Base-by-base conservation (phyloP, 768 basidiomycete genomes). In the Trametes coccinea region DNA sequence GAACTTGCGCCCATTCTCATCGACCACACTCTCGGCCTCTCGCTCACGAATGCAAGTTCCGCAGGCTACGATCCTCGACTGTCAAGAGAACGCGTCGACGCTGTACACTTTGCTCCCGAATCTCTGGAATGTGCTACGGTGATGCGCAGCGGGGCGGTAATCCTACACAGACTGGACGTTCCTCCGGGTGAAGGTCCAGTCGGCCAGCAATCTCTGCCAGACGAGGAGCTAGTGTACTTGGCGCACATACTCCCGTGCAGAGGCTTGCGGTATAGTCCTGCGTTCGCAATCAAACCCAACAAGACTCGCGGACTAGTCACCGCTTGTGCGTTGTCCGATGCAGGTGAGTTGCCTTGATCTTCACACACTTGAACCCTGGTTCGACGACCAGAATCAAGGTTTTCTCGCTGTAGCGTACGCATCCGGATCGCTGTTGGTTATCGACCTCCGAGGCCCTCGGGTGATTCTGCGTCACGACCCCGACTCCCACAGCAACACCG, bases 381-480 rank as follows among this genome's bases (percentile, higher is more conserved):
- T 22, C 1, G 22, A 22, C 22, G 22, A 22, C 22, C 22, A 22
- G 22, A 22, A 13, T 33, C 46, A 62, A 93, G 92, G 91, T 4
- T 93, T 95, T 72, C 72, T 93, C 46, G 91, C 93, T 2, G 79
- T 87, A 2, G 85, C 88, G 3, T 92, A 89, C 70, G 69, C 73
- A 5, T 81, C 83, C 50, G 86, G 84, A 1, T 76, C 81, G 2
- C 58, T 95, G 22, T 74, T 82, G 37, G 75, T 94, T 34, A 71
- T 94, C 16, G 89, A 95, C 68, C 79, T 93, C 80, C 81, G 91
- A 27, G 88, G 84, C 1, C 92, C 92, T 0, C 80, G 80, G 11
- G 75, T 93, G 10, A 80, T 93, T 10, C 74, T 89, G 0, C 79
- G 84, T 30, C 78, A 78, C 65, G 68, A 65, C 14, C 69, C 73